A percentile compares a stretch with the other conserved stretches of the same genome.
phyloP scores from a whole-genome alignment of 1,284 basidiomycete genomes.

The Tilletia caries region DNA sequence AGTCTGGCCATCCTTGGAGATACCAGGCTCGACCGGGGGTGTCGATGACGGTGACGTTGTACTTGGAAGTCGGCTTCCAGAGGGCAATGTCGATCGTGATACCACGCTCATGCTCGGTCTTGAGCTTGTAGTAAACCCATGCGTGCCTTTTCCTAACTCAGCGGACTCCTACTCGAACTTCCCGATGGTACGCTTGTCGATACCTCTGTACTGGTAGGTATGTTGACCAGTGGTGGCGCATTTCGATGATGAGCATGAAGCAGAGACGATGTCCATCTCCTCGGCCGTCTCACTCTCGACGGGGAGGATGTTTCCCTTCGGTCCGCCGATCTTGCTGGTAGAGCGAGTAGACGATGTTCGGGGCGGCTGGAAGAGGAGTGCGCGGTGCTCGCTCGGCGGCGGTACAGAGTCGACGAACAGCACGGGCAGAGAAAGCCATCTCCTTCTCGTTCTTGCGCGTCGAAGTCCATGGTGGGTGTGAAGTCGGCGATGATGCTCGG shows the following conservation, averaged over 20 bases:
- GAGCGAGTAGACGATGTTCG: too few species aligned
- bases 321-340: too few species aligned
- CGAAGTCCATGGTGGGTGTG: too few species aligned
- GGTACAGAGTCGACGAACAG: too few species aligned
- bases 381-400: too few species aligned
- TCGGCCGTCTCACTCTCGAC: too few species aligned
- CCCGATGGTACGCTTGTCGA: conserved; percentile 99
- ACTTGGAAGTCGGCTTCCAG: conserved; percentile 55
- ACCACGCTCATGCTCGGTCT: conserved; percentile 98
- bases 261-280: too few species aligned
- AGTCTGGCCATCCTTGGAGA: conserved; percentile 99
- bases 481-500: too few species aligned
- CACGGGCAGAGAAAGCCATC: too few species aligned
- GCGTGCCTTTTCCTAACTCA: conserved; percentile 96
- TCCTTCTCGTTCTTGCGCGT: too few species aligned
- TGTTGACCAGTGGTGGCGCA: conserved; percentile 99
- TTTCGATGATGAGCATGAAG: conserved; percentile 58
- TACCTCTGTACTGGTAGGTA: conserved; percentile 99
- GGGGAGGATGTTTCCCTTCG: too few species aligned
- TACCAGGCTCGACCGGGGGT: conserved; percentile 99
- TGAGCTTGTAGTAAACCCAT: conserved; percentile 99
- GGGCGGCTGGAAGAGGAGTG: too few species aligned
- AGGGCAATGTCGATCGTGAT: conserved; percentile 98
- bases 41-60: conserved; percentile 75
- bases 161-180: conserved; percentile 99